Evolutionary conservation across 2,329 filamentous ascomycete species (phyloP), one percentile per base, ranked within the genome.

Genomic region (Sordariomycetes sp.): DNA sequence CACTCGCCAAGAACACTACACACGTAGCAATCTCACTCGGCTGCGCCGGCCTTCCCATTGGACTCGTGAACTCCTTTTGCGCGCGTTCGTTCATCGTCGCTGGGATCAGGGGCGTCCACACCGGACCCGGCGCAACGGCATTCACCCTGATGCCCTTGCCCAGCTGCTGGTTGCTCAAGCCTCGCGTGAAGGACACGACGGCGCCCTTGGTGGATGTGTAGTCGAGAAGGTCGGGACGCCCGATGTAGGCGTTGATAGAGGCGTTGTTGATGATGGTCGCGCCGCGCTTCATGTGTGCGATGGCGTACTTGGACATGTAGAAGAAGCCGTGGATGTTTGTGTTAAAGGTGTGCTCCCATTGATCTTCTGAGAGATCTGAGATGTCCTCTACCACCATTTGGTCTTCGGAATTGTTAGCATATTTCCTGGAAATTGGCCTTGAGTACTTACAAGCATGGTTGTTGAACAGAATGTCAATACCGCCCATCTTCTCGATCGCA

Each of bases 301-400:
- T 66, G 10, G 70, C 60, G 50, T 88, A 86, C 55, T 92, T 92
- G 39, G 83, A 71, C 23, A 90, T 66, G 61, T 79, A 90, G 66
- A 87, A 92, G 63, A 77, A 81, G 4, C 82, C 72, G 56, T 90
- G 81, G 48, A 92, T 87, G 61, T 92, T 93, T 31, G 78, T 84
- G 57, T 86, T 69, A 60, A 93, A 90, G 0, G 83, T 90, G 39
- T 78, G 66, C 33, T 79, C 47, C 84, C 83, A 92, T 61, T 92
- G 84, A 5, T 86, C 81, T 49, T 87, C 82, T 18, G 71, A 58
- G 2, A 92, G 59, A 29, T 87, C 81, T 28, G 66, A 63, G 54
- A 90, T 90, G 43, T 82, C 73, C 37, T 79, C 63, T 18, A 75
- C 62, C 71, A 85, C 79, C 70, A 83, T 82, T 37, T 57, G 53